Conservation (phyloP, 305 asterid species). For the Stenogyne calaminthoides region DNA sequence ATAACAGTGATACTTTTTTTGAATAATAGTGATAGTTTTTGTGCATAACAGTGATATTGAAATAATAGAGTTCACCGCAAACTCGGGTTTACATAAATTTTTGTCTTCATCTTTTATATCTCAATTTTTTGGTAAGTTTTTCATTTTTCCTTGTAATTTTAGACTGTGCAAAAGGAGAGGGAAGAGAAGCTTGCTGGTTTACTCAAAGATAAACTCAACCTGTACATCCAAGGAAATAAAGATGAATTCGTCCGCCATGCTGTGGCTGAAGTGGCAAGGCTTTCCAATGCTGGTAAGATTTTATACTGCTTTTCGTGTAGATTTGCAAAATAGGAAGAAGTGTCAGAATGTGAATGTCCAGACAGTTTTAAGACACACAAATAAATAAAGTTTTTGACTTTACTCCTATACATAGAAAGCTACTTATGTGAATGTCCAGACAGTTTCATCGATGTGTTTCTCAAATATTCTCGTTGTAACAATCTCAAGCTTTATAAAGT, state of each 20-base stretch:
- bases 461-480: constrained; percentile 22
- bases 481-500: constrained; percentile 5
- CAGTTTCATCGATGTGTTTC: constrained; percentile 1
- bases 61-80: no score
- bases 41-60: no score
- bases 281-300: constrained; percentile 84
- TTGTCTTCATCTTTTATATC: neutral
- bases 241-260: constrained; percentile 75
- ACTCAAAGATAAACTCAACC: constrained; percentile 78
- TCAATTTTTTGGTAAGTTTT: constrained; percentile 9
- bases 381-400: neutral
- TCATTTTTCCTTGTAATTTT: constrained; percentile 32
- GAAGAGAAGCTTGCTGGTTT: constrained; percentile 88
- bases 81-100: no score
- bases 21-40: no score
- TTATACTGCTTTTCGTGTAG: constrained; percentile 19
- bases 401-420: no score
- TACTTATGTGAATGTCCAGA: neutral
- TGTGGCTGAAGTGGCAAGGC: constrained; percentile 83
- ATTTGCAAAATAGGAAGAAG: neutral
- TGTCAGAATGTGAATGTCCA: neutral
- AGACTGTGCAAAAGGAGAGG: constrained; percentile 94
- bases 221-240: constrained; percentile 91
- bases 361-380: neutral
- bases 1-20: no score